Base-by-base conservation (phyloP, 306 rosid genomes). In the Gillenia trifoliata region DNA sequence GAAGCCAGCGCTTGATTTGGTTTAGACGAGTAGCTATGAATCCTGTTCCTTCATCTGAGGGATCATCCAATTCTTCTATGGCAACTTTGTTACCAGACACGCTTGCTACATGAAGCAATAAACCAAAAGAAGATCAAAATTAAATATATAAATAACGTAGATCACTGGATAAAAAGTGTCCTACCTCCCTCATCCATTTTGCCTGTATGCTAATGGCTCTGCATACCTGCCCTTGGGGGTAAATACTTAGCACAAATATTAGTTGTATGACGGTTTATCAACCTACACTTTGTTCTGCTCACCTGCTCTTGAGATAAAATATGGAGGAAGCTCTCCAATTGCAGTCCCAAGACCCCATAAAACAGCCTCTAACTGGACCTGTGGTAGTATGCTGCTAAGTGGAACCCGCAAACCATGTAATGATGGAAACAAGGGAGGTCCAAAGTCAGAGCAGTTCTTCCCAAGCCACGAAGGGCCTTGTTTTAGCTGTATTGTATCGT, bases 301-400 rank as follows among this genome's bases (percentile, higher is more conserved):
- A 95, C 99, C 99, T 83, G 99, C 99, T 82, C 98, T 89, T 81
- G 99, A 92, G 81, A 95, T 89, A 78, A 95, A 95, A 84, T 95
- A 95, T 11, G 99, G 99, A 81, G 99, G 99, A 86, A 95, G 98
- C 87, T 95, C 99, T 71, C 99, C 99, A 25, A 95, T 71, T 66
- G 99, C 98, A 66, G 99, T 95, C 75, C 99, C 99, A 47, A 88
- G 11, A 72, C 99, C 99, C 99, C 99, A 95, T 26, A 95, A 82
- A 81, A 95, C 61, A 68, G 99, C 98, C 85, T 95, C 99, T 71
- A 95, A 3, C 87, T 92, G 98, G 62, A 95, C 88, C 79, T 92
- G 96, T 71, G 92, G 81, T 85, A 95, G 85, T 83, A 95, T 89
- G 85, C 86, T 85, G 84, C 91, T 81, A 75, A 95, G 96, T 3